Evolutionary conservation across 2,329 filamentous ascomycete genomes (phyloP).

Genomic region (Dactylellina drechsleri): DNA sequence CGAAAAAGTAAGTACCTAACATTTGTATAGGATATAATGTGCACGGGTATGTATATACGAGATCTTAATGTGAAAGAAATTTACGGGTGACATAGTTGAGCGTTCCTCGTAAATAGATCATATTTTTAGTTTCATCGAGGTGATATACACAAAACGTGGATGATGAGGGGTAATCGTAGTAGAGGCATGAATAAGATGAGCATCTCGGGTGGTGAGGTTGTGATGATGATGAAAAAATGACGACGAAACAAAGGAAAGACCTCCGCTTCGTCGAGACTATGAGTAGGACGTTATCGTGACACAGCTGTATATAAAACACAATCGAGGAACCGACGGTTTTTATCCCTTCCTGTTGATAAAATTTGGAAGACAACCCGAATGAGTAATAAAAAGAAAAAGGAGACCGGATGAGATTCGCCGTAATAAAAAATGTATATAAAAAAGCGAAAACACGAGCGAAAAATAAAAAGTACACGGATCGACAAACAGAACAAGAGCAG

Average conservation of each 20-base stretch:
- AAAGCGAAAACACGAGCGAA: constrained; percentile 45
- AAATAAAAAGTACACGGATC: constrained; percentile 40
- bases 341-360: constrained; percentile 45
- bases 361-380: constrained; percentile 36
- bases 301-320: constrained; percentile 47
- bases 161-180: constrained; percentile 27
- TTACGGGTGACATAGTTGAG: constrained; percentile 10
- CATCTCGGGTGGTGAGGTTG: constrained; percentile 6
- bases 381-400: constrained; percentile 32
- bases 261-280: constrained; percentile 51
- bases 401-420: constrained; percentile 54
- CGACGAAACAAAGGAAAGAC: constrained; percentile 39
- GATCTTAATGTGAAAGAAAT: not conserved
- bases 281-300: constrained; percentile 51
- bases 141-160: constrained; percentile 52
- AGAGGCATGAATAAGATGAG: constrained; percentile 18
- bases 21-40: constrained; percentile 8
- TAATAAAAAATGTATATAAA: constrained; percentile 55
- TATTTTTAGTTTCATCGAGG: constrained; percentile 21
- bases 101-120: constrained; percentile 31
- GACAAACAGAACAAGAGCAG: constrained; percentile 55
- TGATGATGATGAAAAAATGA: constrained; percentile 18
- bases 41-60: not conserved
- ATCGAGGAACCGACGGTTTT: constrained; percentile 45
- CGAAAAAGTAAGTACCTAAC: not conserved